Evolutionary conservation across 805 yeast genomes (phyloP), one percentile per base, ranked within the genome.

Genomic region (Wickerhamiella kazuoi): DNA sequence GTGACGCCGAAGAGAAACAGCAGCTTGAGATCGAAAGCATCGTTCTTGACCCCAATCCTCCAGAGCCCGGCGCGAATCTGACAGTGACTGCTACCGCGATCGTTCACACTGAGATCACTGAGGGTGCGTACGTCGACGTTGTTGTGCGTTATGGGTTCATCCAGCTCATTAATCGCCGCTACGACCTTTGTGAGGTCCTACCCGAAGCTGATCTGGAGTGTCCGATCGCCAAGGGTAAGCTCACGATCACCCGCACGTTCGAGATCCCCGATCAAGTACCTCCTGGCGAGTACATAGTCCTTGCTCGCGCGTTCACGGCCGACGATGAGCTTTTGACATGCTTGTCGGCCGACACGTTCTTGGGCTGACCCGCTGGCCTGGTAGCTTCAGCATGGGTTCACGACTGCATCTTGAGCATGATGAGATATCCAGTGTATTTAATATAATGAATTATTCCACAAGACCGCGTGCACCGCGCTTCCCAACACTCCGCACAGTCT

Each of bases 121-220:
- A 82, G 16, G 98, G 98, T 26, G 81, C 97, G 0, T 90, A 86
- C 52, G 93, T 90, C 37, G 95, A 86, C 48, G 87, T 90, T 21
- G 93, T 83, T 48, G 97, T 90, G 17, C 71, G 80, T 47, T 79
- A 84, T 52, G 98, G 97, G 4, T 86, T 79, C 62, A 86, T 90
- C 60, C 79, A 79, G 50, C 68, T 90, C 42, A 62, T 90, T 39
- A 78, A 82, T 50, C 87, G 84, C 56, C 81, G 93, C n/a, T 80
- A 77, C 56, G 97, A 90, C 57, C 65, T 90, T 45, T 90, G 98
- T 60, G 94, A 84, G 47, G 76, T 83, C 55, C 66, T 84, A 43
- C 72, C 73, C 39, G 78, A 84, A 50, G 86, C 84, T 34, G 94
- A 80, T 52, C 61, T 84, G 64, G 68, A 70, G 43, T 90, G 98